Base-by-base conservation (phyloP, 495 filamentous ascomycete species). In the Delitschia confertaspora region DNA sequence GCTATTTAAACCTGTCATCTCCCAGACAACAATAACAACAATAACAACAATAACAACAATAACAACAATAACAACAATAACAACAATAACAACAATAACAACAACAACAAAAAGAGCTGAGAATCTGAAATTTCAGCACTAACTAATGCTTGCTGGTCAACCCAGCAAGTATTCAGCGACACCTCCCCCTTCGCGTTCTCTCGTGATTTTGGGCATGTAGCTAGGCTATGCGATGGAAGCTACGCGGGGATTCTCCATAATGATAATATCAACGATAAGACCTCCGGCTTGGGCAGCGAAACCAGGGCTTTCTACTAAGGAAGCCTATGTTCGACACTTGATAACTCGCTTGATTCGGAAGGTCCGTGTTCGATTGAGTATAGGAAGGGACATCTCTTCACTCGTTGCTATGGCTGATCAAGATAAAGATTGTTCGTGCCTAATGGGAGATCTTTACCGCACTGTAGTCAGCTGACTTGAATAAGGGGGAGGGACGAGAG, bases 61-160 rank as follows among this genome's bases (percentile, higher is more conserved):
- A 49, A 51, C 48, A 1, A 42, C 11, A 1, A 22, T 1, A 55
- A 55, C 0, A 49, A 52, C 19, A 48, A 47, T 21, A 24, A 35
- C 37, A 56, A 60, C 11, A 2, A 36, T 39, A 18, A 42, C 2
- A 10, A 26, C 41, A 14, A 45, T 45, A 13, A 41, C 41, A 10
- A 10, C 7, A 7, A 29, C 2, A 19, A 41, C 46, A 32, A 42
- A 51, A 2, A 51, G 35, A 10, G 14, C 8, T 11, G 16, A 41
- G 6, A 35, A 17, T 42, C n/a, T 10, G n/a, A 24, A 25, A 6
- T 17, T 16, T 42, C 10, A 42, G 31, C 20, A 8, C 31, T 13
- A 6, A 17, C 31, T 14, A 17, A 6, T 14, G 31, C n/a, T 5
- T n/a, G 18, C 13, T 33, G 31, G 6, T 4, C 13, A n/a, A 5